These are phyloP conservation scores for Sarocladium brachiariae DNA, from an alignment of 2,329 filamentous ascomycete species.

Conservation along the genomic window DNA sequence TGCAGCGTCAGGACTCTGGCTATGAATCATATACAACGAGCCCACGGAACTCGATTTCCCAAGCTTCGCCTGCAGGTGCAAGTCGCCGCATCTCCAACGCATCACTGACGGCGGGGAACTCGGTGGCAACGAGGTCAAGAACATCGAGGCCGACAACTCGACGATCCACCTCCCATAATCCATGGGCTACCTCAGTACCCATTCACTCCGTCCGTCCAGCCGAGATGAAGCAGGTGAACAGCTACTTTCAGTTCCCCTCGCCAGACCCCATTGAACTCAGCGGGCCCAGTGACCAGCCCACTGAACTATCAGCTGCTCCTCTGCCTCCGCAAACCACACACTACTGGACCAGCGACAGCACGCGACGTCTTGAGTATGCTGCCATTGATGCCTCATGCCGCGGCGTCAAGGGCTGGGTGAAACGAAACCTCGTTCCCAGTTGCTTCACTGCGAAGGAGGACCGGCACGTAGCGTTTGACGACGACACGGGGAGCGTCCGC, in stretches of 20 bases:
- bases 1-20: slow-evolving; percentile 52
- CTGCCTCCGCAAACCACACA: slow-evolving; percentile 50
- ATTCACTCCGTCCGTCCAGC: neutral
- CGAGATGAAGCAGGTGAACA: slow-evolving; percentile 6
- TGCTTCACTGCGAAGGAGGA: slow-evolving; percentile 48
- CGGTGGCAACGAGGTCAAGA: slow-evolving; percentile 10
- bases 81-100: slow-evolving; percentile 28
- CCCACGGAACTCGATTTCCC: slow-evolving; percentile 31
- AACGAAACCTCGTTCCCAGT: slow-evolving; percentile 51
- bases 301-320: slow-evolving; percentile 21
- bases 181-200: neutral
- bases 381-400: slow-evolving; percentile 57
- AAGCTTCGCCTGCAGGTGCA: slow-evolving; percentile 21
- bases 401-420: slow-evolving; percentile 54
- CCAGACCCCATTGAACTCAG: slow-evolving; percentile 31
- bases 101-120: slow-evolving; percentile 13
- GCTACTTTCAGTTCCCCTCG: slow-evolving; percentile 44
- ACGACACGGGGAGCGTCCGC: slow-evolving; percentile 56
- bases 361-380: slow-evolving; percentile 56
- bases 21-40: slow-evolving; percentile 44
- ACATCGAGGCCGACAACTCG: slow-evolving; percentile 3
- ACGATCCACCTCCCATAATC: slow-evolving; percentile 11
- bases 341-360: slow-evolving; percentile 61
- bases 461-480: slow-evolving; percentile 49
- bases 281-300: slow-evolving; percentile 11